These are phyloP conservation scores for Apiospora aurea DNA, from an alignment of 2,329 filamentous ascomycete species.

Conservation along the genomic window DNA sequence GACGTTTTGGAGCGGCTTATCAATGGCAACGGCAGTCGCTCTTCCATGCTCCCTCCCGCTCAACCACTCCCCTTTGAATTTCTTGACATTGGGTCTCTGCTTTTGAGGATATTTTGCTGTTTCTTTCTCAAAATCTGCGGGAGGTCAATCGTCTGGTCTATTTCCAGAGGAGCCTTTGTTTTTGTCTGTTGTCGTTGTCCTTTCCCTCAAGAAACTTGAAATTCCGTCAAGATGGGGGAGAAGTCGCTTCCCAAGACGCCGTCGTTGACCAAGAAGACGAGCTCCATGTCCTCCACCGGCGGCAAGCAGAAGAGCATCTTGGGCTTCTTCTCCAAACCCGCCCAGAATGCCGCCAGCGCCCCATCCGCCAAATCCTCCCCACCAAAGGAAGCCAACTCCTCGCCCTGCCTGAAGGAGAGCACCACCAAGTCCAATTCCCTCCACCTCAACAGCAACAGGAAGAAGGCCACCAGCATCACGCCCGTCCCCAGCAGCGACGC, in stretches of 20 bases:
- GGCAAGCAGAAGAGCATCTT: slow-evolving; percentile 75
- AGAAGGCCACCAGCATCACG: slow-evolving; percentile 61
- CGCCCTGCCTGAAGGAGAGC: slow-evolving; percentile 29
- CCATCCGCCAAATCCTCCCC: slow-evolving; percentile 34
- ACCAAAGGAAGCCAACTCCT: slow-evolving; percentile 37
- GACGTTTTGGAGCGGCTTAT: not conserved
- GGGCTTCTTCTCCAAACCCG: slow-evolving; percentile 77
- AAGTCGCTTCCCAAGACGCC: slow-evolving; percentile 44
- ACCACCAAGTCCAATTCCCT: slow-evolving; percentile 35
- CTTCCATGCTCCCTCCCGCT: not conserved
- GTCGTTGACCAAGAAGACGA: slow-evolving; percentile 52
- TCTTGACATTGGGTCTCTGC: not conserved
- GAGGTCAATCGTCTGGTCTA: not conserved
- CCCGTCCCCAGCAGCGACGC: slow-evolving; percentile 84
- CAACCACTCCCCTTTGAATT: not conserved
- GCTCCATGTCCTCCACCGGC: slow-evolving; percentile 53
- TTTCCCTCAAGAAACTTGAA: too few relatives aligned
- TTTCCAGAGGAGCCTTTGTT: not conserved
- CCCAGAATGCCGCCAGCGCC: slow-evolving; percentile 42
- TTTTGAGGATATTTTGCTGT: not conserved
- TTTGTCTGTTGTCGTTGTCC: not conserved
- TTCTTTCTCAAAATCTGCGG: not conserved
- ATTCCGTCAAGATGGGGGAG: slow-evolving; percentile 14
- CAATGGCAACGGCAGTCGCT: not conserved
- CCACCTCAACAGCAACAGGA: slow-evolving; percentile 41